A percentile compares a stretch with the other conserved stretches of the same genome.
These are phyloP conservation scores for Coniochaeta prunicola DNA, from an alignment of 2,329 filamentous ascomycete species.

Conservation along the genomic window DNA sequence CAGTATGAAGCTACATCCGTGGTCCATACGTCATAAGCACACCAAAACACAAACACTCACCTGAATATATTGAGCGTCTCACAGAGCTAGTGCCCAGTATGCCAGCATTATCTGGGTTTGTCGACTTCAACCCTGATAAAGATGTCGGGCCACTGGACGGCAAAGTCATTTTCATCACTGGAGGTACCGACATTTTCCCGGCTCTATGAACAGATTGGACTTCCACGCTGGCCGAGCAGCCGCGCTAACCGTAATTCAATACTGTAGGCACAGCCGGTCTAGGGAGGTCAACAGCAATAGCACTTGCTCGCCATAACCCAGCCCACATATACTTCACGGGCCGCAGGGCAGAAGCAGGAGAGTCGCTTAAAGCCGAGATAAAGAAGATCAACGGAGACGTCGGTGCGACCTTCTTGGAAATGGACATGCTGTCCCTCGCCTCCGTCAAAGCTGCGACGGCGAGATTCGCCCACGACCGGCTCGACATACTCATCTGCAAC, in stretches of 20 bases:
- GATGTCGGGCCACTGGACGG: slow-evolving; percentile 28
- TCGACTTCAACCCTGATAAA: slow-evolving; percentile 20
- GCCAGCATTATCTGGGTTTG: slow-evolving; percentile 9
- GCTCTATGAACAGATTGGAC: too few relatives aligned
- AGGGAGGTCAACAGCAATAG: slow-evolving; percentile 30
- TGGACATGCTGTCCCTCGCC: slow-evolving; percentile 31
- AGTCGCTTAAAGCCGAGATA: slow-evolving; percentile 22
- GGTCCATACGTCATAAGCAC: not conserved
- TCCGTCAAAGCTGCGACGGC: slow-evolving; percentile 26
- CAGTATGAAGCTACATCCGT: not conserved
- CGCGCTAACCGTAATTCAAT: not conserved
- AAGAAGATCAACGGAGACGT: not conserved
- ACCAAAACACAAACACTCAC: not conserved
- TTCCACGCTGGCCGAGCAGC: not conserved
- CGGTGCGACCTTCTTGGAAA: slow-evolving; percentile 24
- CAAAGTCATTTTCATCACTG: slow-evolving; percentile 34
- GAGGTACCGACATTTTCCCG: slow-evolving; percentile 18
- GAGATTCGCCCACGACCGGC: slow-evolving; percentile 22
- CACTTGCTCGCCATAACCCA: slow-evolving; percentile 35
- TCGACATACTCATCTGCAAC: slow-evolving; percentile 35
- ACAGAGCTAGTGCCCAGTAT: slow-evolving; percentile 3
- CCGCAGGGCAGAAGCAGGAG: slow-evolving; percentile 34
- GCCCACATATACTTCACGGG: slow-evolving; percentile 46
- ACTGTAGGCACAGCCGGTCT: slow-evolving; percentile 29
- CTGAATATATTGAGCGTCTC: not conserved